Base-by-base conservation (phyloP, 495 filamentous ascomycete species). In the Penicillium tannophilum region DNA sequence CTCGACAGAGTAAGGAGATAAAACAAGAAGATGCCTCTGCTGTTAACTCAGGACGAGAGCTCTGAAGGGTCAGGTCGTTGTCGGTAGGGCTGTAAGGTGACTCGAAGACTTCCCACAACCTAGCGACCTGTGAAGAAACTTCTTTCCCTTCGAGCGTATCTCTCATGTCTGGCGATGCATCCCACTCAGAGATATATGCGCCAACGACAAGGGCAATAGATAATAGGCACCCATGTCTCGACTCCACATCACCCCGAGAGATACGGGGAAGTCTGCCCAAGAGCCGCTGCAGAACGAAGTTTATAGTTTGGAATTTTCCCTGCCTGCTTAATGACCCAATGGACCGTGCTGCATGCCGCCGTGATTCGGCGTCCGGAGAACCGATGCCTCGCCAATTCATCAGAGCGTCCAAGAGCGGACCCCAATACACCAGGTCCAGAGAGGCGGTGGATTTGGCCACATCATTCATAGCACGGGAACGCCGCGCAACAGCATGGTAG, bases 381-480 rank as follows among this genome's bases (percentile, higher is more conserved):
- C 88, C 86, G 46, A 93, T 82, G 4, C 94, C 94, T 67, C 94
- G 83, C 94, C 94, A 98, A 16, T 84, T 84, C n/a, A 96, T 77
- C 17, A 96, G 76, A 1, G 84, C 88, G 28, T 86, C 79, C 20
- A 90, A 65, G 8, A 96, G 70, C 3, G 86, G 86, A 28, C 79
- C 74, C 73, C 89, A 90, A 58, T 98, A 98, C 30, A 81, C 76
- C 2, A 71, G 64, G 52, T 83, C 82, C 8, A 97, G 72, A 48
- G 73, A 76, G 2, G 87, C 87, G 1, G 86, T 89, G 42, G 83
- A 79, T 31, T 86, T 66, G 3, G 88, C 86, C 45, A 98, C 89
- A 49, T 91, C 83, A 39, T 83, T 78, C 63, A 97, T 86, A 4
- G 93, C 93, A 48, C 89, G 82, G 19, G 88, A 87, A n/a, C 92